Conservation (phyloP, 345 rosid genomes). For the Leavenworthia alabamica region DNA sequence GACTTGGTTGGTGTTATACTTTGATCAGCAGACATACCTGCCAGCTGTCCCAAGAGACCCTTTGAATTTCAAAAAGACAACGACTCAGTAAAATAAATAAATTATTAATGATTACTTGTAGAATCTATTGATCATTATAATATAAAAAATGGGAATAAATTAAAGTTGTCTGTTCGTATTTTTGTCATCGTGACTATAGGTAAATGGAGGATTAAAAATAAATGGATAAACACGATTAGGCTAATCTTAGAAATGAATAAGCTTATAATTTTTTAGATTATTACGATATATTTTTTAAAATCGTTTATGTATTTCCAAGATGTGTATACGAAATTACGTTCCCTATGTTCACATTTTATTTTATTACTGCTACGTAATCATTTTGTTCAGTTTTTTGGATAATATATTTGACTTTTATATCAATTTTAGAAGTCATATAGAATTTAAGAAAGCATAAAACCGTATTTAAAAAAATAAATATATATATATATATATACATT, state of each 20-base stretch:
- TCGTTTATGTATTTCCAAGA: neutral
- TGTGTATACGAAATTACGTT: conserved; percentile 9
- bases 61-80: conserved; percentile 17
- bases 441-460: neutral
- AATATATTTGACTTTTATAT: conserved; percentile 11
- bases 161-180: neutral
- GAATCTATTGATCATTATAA: neutral
- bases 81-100: neutral
- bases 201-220: neutral
- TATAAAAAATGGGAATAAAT: neutral
- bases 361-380: neutral
- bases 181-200: neutral
- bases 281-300: neutral
- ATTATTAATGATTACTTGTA: neutral
- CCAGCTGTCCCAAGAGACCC: neutral
- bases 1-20: neutral
- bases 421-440: neutral
- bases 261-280: neutral
- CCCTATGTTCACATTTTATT: neutral
- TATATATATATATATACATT: no score
- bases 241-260: neutral
- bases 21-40: neutral
- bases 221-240: conserved; percentile 11
- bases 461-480: neutral
- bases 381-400: neutral